phyloP scores from a whole-genome alignment of 2,329 filamentous ascomycete genomes.

The Beauveria asiatica region DNA sequence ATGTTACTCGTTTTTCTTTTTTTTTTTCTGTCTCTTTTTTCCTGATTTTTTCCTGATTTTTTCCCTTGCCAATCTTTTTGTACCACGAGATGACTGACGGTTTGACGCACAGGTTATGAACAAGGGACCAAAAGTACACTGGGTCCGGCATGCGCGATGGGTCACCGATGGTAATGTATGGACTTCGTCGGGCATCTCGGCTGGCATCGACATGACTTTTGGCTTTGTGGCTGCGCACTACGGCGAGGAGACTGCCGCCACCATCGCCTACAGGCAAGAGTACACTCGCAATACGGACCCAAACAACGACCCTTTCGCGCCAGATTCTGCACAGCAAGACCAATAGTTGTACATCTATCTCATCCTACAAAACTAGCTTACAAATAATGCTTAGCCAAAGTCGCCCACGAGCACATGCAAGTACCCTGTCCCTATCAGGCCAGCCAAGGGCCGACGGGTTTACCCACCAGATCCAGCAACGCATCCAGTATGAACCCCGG shows the following conservation, averaged over 20 bases:
- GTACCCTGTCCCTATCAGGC: background rate
- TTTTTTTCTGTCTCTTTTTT: too few species aligned
- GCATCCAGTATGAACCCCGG: background rate
- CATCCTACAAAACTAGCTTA: too few species aligned
- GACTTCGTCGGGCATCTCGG: constrained; percentile 50
- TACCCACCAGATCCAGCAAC: constrained; percentile 1
- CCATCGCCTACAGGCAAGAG: constrained; percentile 44
- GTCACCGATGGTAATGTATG: constrained; percentile 52
- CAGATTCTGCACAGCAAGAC: background rate
- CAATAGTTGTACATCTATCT: background rate
- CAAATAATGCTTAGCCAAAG: background rate
- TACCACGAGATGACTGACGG: too few species aligned
- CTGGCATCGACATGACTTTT: constrained; percentile 31
- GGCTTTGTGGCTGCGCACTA: constrained; percentile 26
- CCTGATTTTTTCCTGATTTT: background rate
- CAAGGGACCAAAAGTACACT: constrained; percentile 37
- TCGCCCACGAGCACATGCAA: background rate
- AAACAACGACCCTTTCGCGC: constrained; percentile 44
- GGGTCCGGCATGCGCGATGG: constrained; percentile 51
- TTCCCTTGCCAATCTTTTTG: background rate
- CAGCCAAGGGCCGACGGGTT: background rate
- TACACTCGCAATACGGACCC: constrained; percentile 47
- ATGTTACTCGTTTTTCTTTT: background rate
- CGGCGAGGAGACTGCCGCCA: constrained; percentile 39
- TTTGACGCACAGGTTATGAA: constrained; percentile 22